Percentiles rank a stretch among this genome's conserved stretches.
Evolutionary conservation across 2,329 filamentous ascomycete species (phyloP).

Genomic region (Microdochium nivale): DNA sequence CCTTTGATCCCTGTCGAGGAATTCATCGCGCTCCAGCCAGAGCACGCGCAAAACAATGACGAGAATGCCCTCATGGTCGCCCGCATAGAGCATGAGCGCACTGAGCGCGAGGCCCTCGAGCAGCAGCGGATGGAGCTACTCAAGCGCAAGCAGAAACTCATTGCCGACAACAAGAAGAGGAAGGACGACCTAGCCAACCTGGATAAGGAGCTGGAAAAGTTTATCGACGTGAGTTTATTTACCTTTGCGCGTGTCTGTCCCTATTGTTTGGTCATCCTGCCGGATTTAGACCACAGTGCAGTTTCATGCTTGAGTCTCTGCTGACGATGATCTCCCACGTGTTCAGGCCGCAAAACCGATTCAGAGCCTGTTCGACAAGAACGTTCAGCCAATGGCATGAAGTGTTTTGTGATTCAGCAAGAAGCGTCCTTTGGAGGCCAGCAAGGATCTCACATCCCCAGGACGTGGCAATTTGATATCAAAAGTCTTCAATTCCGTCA

Average conservation of each 20-base stretch:
- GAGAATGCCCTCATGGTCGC: slow-evolving; percentile 82
- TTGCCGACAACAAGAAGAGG: slow-evolving; percentile 73
- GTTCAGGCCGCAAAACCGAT: slow-evolving; percentile 76
- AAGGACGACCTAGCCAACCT: slow-evolving; percentile 89
- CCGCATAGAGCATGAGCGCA: slow-evolving; percentile 83
- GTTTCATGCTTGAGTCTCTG: too few species aligned
- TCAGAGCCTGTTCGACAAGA: slow-evolving; percentile 74
- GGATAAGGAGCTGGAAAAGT: slow-evolving; percentile 87
- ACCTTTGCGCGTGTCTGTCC: background rate
- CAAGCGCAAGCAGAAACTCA: slow-evolving; percentile 55
- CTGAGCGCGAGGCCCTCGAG: slow-evolving; percentile 76
- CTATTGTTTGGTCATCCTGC: too few species aligned
- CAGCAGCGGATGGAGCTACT: slow-evolving; percentile 71
- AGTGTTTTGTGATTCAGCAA: too few species aligned
- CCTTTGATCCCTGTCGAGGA: slow-evolving; percentile 78
- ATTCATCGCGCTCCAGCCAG: slow-evolving; percentile 68
- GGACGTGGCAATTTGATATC: too few species aligned
- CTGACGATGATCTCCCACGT: background rate
- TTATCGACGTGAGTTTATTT: slow-evolving; percentile 70
- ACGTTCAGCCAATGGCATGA: slow-evolving; percentile 3
- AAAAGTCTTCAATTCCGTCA: too few species aligned
- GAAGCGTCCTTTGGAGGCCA: too few species aligned
- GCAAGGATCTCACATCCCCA: too few species aligned
- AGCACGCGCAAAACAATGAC: slow-evolving; percentile 55
- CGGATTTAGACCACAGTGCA: too few species aligned